Conservation (phyloP, 73 alveolate genomes). For the Blepharisma japonicum region DNA sequence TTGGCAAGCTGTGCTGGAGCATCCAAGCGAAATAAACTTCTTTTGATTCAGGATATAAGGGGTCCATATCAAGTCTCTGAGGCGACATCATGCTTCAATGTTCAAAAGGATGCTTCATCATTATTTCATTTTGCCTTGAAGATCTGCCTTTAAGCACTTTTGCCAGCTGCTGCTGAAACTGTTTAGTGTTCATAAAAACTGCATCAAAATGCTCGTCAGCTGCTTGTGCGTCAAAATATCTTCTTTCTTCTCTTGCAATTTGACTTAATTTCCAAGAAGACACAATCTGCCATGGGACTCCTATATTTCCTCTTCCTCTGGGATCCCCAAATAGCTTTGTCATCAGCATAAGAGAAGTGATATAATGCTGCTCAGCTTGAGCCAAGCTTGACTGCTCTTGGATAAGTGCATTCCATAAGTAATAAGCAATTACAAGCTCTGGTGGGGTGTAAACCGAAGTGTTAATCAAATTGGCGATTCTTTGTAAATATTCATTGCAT, state of each 20-base stretch:
- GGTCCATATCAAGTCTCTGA: background rate
- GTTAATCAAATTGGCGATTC: constrained; percentile 41
- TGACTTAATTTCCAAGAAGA: constrained; percentile 57
- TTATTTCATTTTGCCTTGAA: constrained; percentile 23
- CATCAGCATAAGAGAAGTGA: constrained; percentile 46
- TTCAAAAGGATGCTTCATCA: constrained; percentile 22
- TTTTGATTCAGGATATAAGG: background rate
- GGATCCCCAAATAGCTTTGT: constrained; percentile 63
- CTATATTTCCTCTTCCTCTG: constrained; percentile 62
- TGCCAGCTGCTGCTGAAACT: background rate
- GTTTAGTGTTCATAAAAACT: constrained; percentile 18
- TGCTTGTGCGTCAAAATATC: constrained; percentile 9
- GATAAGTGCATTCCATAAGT: constrained; percentile 47
- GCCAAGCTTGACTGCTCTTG: constrained; percentile 47
- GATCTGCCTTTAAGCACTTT: constrained; percentile 7
- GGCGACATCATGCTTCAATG: constrained; percentile 13
- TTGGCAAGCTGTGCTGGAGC: background rate
- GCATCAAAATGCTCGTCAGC: constrained; percentile 28
- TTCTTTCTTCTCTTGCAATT: constrained; percentile 32
- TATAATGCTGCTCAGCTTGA: constrained; percentile 54
- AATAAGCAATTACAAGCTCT: constrained; percentile 44
- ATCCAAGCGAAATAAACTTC: background rate
- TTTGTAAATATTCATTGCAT: constrained; percentile 34
- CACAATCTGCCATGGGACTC: constrained; percentile 37
- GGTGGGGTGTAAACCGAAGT: constrained; percentile 35